Base-by-base conservation (phyloP, 345 rosid species). In the Salix udensis region DNA sequence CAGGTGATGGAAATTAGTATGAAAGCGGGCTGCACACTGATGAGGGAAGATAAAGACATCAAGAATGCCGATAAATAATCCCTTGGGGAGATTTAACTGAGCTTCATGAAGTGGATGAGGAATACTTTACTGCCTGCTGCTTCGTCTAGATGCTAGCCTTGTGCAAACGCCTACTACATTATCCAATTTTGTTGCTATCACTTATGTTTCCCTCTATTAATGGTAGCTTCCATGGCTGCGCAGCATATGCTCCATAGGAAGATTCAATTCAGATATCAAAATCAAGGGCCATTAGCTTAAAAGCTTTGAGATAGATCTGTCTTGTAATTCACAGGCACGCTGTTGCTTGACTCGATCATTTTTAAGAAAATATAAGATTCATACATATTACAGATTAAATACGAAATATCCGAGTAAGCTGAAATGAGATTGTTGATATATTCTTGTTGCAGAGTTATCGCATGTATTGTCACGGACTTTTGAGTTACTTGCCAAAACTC, bases 41-140 rank as follows among this genome's bases (percentile, higher is more conserved):
- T 21, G 78, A 68, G 76, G 66, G 71, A 64, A 76, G 80, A 84
- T 74, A 39, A 13, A 42, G 65, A 74, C 81, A 67, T 40, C 81
- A 75, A 74, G 83, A 80, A 74, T 52, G 30, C 7, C 65, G 76
- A 62, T 79, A 70, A 68, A 64, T 79, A 71, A 75, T 70, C 46
- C 74, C 37, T 39, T 62, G 16, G 67, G 72, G 19, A 68, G 11
- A 40, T 18, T 21, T 14, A 26, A 18, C 42, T 19, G 44, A 81
- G 67, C 37, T 65, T 31, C 40, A 61, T 34, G 40, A 74, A 64
- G 36, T 72, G 76, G 37, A 85, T 68, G 30, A 53, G 26, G 74
- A 65, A 71, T 28, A 26, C 65, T 74, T 30, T 34, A n/a, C 53
- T 67, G 40, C 76, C 75, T 64, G 79, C 50, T 68, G 73, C 67